A percentile compares a stretch with the other conserved stretches of the same genome.
Conservation (phyloP, 2,329 filamentous ascomycete genomes). For the Onygena corvina region DNA sequence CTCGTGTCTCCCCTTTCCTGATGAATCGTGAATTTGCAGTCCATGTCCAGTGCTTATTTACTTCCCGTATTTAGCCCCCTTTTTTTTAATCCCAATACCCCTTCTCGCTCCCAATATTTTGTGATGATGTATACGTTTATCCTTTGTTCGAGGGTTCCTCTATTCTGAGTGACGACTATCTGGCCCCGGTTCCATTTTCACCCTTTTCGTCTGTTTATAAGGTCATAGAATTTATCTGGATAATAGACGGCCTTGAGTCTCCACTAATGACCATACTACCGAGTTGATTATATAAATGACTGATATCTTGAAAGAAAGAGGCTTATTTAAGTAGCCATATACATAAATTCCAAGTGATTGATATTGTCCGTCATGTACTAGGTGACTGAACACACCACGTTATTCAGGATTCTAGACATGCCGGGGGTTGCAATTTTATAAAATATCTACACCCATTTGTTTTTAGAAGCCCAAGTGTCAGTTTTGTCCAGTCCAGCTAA, state of each 20-base stretch:
- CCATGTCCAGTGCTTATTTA: constrained; percentile 1
- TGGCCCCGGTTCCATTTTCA: not conserved
- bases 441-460: no score
- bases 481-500: not conserved
- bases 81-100: constrained; percentile 1
- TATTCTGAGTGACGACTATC: not conserved
- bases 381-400: no score
- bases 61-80: not conserved
- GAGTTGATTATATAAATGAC: not conserved
- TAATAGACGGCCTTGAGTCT: not conserved
- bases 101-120: not conserved
- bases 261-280: not conserved
- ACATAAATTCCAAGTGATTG: no score
- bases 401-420: no score
- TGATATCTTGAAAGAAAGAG: no score
- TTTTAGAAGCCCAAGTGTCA: not conserved
- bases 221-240: constrained; percentile 1
- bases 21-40: not conserved
- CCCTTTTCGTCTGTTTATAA: not conserved
- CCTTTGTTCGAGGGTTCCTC: not conserved
- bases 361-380: no score
- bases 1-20: not conserved
- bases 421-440: no score
- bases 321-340: no score
- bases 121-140: not conserved